Conservation (phyloP, 345 rosid species). For the Linum usitatissimum region DNA sequence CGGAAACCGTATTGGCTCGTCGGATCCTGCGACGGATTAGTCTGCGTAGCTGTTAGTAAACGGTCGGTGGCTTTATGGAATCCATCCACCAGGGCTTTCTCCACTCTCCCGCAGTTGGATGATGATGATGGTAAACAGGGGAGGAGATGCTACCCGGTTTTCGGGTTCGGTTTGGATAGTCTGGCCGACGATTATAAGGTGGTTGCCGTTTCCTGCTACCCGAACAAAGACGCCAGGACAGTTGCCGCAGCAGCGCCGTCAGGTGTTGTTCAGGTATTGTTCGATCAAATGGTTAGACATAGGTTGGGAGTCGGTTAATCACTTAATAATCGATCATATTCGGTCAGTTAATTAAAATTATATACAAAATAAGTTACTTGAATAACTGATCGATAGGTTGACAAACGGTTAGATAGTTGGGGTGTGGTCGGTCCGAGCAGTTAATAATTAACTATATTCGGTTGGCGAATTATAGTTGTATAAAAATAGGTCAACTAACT, state of each 20-base stretch:
- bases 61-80: slow-evolving; percentile 26
- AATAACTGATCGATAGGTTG: too few relatives aligned
- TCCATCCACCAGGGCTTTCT: slow-evolving; percentile 35
- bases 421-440: too few relatives aligned
- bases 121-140: neutral
- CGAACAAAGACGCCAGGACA: neutral
- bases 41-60: slow-evolving; percentile 28
- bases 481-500: too few relatives aligned
- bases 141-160: neutral
- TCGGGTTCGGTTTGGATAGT: slow-evolving; percentile 31
- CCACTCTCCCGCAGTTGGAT: slow-evolving; percentile 16
- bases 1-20: slow-evolving; percentile 18
- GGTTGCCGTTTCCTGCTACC: neutral
- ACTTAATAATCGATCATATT: too few relatives aligned
- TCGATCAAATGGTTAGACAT: too few relatives aligned
- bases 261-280: neutral
- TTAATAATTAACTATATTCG: too few relatives aligned
- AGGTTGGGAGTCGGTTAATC: too few relatives aligned
- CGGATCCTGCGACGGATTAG: slow-evolving; percentile 40
- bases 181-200: slow-evolving; percentile 25
- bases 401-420: too few relatives aligned
- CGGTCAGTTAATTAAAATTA: too few relatives aligned
- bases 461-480: too few relatives aligned
- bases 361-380: too few relatives aligned
- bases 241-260: too few relatives aligned